Conservation (phyloP, 2,329 filamentous ascomycete genomes). For the Fusarium longipes region DNA sequence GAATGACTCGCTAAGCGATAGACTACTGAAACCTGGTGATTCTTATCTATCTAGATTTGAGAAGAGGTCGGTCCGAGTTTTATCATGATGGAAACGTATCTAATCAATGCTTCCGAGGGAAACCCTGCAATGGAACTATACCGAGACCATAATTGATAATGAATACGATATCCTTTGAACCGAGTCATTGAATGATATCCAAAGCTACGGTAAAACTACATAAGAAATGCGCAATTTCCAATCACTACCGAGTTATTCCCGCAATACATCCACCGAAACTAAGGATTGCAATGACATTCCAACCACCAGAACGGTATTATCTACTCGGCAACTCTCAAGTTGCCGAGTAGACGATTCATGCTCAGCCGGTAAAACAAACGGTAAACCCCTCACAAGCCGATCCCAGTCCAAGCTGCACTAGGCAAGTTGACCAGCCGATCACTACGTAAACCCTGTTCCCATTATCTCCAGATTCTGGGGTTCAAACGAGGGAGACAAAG, state of each 20-base stretch:
- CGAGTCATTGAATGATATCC: background rate
- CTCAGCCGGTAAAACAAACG: constrained; percentile 18
- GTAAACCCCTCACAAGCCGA: constrained; percentile 28
- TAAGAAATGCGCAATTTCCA: background rate
- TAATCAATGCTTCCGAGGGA: background rate
- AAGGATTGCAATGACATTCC: background rate
- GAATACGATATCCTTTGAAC: background rate
- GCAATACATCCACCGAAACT: background rate
- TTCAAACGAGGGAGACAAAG: background rate
- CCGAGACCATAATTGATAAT: background rate
- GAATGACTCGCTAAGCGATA: background rate
- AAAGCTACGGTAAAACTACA: background rate
- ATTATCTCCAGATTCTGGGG: constrained; percentile 25
- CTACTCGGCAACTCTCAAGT: constrained; percentile 14
- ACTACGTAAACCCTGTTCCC: constrained; percentile 10
- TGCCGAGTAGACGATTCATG: constrained; percentile 31
- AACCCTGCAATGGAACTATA: background rate
- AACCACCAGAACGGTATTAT: background rate
- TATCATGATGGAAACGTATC: background rate
- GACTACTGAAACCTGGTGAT: background rate
- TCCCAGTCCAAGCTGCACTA: constrained; percentile 8
- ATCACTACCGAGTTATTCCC: background rate
- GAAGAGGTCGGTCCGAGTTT: background rate
- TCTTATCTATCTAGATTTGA: background rate
- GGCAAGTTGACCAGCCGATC: constrained; percentile 21